A percentile compares a stretch with the other conserved stretches of the same genome.
These are phyloP conservation scores for Penicillium lagena DNA, from an alignment of 495 filamentous ascomycete genomes.

Conservation along the genomic window DNA sequence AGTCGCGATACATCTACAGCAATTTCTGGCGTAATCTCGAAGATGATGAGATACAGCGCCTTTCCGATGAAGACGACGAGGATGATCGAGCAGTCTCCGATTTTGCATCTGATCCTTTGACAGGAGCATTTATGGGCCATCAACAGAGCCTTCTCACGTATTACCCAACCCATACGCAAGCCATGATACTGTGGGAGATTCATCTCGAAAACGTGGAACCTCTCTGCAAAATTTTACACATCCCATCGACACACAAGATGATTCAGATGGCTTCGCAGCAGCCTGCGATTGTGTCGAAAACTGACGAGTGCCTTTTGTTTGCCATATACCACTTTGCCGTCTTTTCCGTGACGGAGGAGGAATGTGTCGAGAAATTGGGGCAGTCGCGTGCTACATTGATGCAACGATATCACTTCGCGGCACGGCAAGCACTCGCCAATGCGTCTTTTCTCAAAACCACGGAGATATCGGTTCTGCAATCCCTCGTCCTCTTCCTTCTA, in stretches of 20 bases:
- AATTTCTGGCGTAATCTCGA: constrained; percentile 8
- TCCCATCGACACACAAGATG: constrained; percentile 40
- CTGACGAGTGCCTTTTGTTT: constrained; percentile 36
- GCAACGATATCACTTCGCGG: constrained; percentile 13
- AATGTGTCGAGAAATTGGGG: constrained; percentile 26
- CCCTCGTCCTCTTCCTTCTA: constrained; percentile 23
- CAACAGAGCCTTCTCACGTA: constrained; percentile 1
- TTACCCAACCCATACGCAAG: constrained; percentile 10
- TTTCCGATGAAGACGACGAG: constrained; percentile 7
- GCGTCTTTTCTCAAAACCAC: constrained; percentile 27
- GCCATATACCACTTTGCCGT: constrained; percentile 36
- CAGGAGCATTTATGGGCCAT: not conserved
- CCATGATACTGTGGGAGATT: constrained; percentile 50
- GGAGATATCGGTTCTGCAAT: constrained; percentile 24
- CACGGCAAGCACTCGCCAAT: constrained; percentile 18
- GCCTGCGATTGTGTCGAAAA: constrained; percentile 20
- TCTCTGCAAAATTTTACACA: constrained; percentile 59
- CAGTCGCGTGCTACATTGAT: constrained; percentile 17
- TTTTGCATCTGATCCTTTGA: constrained; percentile 2
- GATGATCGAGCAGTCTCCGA: not conserved
- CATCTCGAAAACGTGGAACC: constrained; percentile 58
- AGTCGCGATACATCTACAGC: constrained; percentile 15
- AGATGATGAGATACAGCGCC: constrained; percentile 8
- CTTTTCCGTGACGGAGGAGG: constrained; percentile 22
- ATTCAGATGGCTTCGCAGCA: constrained; percentile 25